phyloP scores from a whole-genome alignment of 768 basidiomycete species.

The Leucocoprinus leucothites region DNA sequence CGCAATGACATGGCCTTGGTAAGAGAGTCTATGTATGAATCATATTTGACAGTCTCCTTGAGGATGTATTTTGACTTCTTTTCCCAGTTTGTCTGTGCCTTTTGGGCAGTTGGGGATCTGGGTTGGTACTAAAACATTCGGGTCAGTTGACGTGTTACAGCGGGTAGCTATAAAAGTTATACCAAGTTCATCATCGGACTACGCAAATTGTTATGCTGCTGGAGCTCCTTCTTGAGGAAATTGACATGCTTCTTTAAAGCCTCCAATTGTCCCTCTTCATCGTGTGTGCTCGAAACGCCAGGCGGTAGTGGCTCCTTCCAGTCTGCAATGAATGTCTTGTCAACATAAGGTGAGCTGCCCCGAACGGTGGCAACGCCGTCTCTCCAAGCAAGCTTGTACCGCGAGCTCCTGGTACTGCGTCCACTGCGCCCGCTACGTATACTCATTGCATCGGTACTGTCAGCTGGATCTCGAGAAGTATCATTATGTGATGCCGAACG shows the following conservation, averaged over 20 bases:
- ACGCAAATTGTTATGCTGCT: constrained; percentile 79
- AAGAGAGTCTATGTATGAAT: constrained; percentile 90
- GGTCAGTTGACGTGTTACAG: constrained; percentile 13
- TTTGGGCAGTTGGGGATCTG: constrained; percentile 68
- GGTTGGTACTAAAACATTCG: constrained; percentile 65
- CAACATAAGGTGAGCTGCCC: constrained; percentile 70
- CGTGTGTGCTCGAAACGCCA: constrained; percentile 76
- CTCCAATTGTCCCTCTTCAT: constrained; percentile 92
- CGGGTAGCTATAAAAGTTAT: constrained; percentile 11
- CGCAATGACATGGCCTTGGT: constrained; percentile 80
- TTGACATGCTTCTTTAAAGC: constrained; percentile 80
- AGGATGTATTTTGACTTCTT: constrained; percentile 86
- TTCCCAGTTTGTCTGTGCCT: constrained; percentile 89
- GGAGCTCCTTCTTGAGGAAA: constrained; percentile 73
- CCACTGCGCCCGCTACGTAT: constrained; percentile 59
- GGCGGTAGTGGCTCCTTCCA: constrained; percentile 93
- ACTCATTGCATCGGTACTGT: constrained; percentile 60
- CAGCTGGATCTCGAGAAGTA: constrained; percentile 34
- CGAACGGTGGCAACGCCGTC: constrained; percentile 67
- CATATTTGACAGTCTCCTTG: constrained; percentile 93
- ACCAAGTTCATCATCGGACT: constrained; percentile 83
- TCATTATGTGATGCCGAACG: constrained; percentile 61
- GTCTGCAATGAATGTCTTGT: constrained; percentile 80
- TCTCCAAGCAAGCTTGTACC: constrained; percentile 59
- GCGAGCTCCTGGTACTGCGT: constrained; percentile 61